These are phyloP conservation scores for Fusarium avenaceum DNA, from an alignment of 2,329 filamentous ascomycete genomes.

Conservation along the genomic window DNA sequence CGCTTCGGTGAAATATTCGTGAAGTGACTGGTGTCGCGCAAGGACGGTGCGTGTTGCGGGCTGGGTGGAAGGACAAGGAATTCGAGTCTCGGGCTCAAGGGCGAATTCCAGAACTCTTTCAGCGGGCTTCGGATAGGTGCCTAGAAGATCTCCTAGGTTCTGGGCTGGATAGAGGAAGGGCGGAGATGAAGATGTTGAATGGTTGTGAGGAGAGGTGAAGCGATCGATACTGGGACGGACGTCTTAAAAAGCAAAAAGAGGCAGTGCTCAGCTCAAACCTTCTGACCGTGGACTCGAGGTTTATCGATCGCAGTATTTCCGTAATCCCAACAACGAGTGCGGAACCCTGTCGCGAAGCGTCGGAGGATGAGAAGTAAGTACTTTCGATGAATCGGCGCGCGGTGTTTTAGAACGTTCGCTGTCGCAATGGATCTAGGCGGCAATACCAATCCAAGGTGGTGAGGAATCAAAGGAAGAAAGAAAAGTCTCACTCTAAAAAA, in stretches of 20 bases:
- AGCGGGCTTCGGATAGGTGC: conserved; percentile 46
- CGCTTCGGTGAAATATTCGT: conserved; percentile 59
- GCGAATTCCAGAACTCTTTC: conserved; percentile 52
- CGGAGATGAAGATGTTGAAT: conserved; percentile 52
- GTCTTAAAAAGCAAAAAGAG: conserved; percentile 56
- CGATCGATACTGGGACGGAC: conserved; percentile 56
- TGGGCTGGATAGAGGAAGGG: conserved; percentile 51
- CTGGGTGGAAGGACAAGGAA: conserved; percentile 50
- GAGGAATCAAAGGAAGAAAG: conserved; percentile 16
- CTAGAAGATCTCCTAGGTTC: conserved; percentile 49
- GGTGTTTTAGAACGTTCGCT: conserved; percentile 35
- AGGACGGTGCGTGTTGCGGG: conserved; percentile 53
- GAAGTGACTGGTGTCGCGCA: conserved; percentile 57
- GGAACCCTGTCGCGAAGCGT: conserved; percentile 38
- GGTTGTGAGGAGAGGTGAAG: conserved; percentile 55
- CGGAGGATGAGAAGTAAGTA: conserved; percentile 25
- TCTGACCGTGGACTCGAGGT: conserved; percentile 44
- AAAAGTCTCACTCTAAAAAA: conserved; percentile 31
- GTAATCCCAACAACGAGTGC: conserved; percentile 28
- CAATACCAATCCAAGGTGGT: conserved; percentile 38
- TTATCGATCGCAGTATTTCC: conserved; percentile 47
- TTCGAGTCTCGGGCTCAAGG: conserved; percentile 50
- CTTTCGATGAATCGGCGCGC: conserved; percentile 41
- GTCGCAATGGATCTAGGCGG: conserved; percentile 38
- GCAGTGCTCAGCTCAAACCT: conserved; percentile 58